Percentiles rank a stretch among this genome's conserved stretches.
Conservation (phyloP, 495 filamentous ascomycete genomes). For the Elasticomyces elasticus region DNA sequence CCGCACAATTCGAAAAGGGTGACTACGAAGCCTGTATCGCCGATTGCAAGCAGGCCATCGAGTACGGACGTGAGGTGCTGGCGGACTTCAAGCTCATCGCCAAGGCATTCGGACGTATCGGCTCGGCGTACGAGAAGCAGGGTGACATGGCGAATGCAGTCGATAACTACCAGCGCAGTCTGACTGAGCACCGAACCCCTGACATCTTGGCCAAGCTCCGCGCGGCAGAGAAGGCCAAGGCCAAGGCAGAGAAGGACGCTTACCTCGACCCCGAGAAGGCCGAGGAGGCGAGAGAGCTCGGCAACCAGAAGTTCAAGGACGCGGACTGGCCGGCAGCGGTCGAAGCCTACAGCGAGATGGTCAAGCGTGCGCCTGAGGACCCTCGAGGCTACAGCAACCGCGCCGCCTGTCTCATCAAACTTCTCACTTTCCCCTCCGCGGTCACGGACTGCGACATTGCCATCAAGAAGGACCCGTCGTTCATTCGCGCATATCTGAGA, state of each 20-base stretch:
- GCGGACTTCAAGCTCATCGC: conserved; percentile 96
- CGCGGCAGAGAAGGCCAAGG: conserved; percentile 81
- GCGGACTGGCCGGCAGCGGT: conserved; percentile 94
- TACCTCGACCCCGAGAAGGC: conserved; percentile 88
- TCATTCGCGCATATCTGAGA: conserved; percentile 89
- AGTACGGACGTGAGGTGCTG: conserved; percentile 74
- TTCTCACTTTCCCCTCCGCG: conserved; percentile 87
- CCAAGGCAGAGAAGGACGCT: conserved; percentile 60
- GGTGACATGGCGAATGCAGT: conserved; percentile 74
- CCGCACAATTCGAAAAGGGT: conserved; percentile 91
- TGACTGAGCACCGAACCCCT: conserved; percentile 93
- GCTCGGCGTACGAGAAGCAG: conserved; percentile 78
- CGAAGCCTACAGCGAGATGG: conserved; percentile 93
- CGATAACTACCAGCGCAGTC: conserved; percentile 80
- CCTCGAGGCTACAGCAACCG: conserved; percentile 95
- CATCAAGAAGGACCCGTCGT: conserved; percentile 80
- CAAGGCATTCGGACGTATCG: conserved; percentile 88
- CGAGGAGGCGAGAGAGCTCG: conserved; percentile 88
- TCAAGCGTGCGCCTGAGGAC: conserved; percentile 86
- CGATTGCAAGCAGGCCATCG: conserved; percentile 74
- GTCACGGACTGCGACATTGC: conserved; percentile 88
- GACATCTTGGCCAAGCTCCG: conserved; percentile 89
- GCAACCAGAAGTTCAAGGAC: conserved; percentile 93
- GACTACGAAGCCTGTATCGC: conserved; percentile 81
- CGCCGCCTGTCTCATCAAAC: conserved; percentile 90